phyloP scores from a whole-genome alignment of 768 basidiomycete species.

The Fibroporia radiculosa region DNA sequence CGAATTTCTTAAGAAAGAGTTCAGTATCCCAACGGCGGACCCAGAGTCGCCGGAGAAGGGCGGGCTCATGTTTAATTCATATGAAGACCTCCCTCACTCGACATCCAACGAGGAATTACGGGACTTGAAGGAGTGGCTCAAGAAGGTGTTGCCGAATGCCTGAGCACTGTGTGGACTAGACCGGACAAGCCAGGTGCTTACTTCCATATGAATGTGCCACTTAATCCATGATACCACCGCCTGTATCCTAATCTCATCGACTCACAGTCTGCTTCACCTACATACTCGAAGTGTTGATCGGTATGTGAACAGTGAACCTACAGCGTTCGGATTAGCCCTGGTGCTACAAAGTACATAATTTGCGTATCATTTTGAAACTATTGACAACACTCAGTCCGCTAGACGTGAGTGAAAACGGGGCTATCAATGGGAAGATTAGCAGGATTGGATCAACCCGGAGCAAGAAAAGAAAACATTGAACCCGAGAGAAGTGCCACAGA shows the following conservation, averaged over 20 bases:
- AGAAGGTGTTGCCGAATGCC: slow-evolving; percentile 1
- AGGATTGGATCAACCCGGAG: not conserved
- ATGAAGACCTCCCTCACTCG: slow-evolving; percentile 61
- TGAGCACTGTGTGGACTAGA: not conserved
- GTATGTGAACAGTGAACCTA: too few relatives aligned
- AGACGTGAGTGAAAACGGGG: too few relatives aligned
- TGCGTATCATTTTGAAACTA: too few relatives aligned
- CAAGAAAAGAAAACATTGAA: not conserved
- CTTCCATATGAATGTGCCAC: too few relatives aligned
- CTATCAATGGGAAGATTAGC: not conserved
- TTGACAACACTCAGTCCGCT: too few relatives aligned
- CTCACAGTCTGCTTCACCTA: too few relatives aligned
- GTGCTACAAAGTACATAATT: too few relatives aligned
- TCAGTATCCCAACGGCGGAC: slow-evolving; percentile 41
- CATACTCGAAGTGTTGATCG: too few relatives aligned
- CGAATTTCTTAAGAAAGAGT: slow-evolving; percentile 43
- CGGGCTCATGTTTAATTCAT: slow-evolving; percentile 63
- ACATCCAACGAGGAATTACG: slow-evolving; percentile 56
- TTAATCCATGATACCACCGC: too few relatives aligned
- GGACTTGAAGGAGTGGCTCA: slow-evolving; percentile 42
- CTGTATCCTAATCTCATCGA: too few relatives aligned
- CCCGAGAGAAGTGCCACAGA: not conserved
- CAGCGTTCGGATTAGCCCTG: too few relatives aligned
- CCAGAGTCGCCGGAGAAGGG: slow-evolving; percentile 30
- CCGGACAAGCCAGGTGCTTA: too few relatives aligned